Conservation (phyloP, 306 rosid species). For the Vigna angularis region DNA sequence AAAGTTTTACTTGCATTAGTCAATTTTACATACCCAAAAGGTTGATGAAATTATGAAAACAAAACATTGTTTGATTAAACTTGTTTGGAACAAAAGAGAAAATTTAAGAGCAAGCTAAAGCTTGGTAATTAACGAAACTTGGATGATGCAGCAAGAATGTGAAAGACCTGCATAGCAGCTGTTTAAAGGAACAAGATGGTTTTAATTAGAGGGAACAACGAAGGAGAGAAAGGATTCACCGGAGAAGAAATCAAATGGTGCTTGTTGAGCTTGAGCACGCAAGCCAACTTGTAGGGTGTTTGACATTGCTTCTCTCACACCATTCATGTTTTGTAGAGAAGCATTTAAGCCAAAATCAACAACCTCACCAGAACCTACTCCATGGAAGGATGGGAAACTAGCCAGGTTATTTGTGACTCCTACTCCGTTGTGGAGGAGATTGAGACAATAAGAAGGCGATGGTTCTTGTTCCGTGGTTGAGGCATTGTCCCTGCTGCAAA, state of each 20-base stretch:
- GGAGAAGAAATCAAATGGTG: conserved; percentile 59
- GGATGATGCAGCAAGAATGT: neutral
- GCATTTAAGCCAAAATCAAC: conserved; percentile 53
- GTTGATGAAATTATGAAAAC: neutral
- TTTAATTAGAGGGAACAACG: neutral
- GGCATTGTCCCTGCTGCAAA: conserved; percentile 37
- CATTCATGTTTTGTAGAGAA: conserved; percentile 48
- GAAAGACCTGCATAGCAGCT: conserved; percentile 3
- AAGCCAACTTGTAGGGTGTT: conserved; percentile 44
- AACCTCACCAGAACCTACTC: conserved; percentile 29
- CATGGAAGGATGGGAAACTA: conserved; percentile 46
- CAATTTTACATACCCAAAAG: conserved; percentile 14
- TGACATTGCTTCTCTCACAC: conserved; percentile 52
- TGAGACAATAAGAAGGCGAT: conserved; percentile 38
- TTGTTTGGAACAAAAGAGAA: neutral
- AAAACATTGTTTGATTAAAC: neutral
- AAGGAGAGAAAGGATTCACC: conserved; percentile 52
- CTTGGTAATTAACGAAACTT: conserved; percentile 15
- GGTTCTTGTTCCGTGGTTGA: conserved; percentile 25
- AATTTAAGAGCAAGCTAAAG: neutral
- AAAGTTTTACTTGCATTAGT: conserved; percentile 20
- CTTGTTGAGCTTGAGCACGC: conserved; percentile 45
- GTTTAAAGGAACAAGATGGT: neutral
- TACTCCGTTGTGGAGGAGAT: conserved; percentile 37
- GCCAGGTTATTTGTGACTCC: conserved; percentile 18